These are phyloP conservation scores for Podaxis pistillaris DNA, from an alignment of 768 basidiomycete genomes.

Conservation along the genomic window DNA sequence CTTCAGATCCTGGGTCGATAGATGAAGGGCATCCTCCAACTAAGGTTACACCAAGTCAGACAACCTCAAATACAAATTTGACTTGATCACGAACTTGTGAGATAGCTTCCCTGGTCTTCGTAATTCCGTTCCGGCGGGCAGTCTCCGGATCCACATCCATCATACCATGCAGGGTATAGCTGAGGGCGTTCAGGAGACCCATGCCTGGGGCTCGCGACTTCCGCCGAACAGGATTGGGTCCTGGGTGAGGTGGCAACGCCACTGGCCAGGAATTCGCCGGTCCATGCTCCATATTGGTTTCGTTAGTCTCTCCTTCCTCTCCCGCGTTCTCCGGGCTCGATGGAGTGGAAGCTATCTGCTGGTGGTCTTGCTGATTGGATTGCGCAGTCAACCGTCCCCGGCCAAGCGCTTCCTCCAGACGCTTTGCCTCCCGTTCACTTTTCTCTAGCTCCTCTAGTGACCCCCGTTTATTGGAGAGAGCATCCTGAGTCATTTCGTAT, in stretches of 20 bases:
- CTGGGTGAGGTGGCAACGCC: slow-evolving; percentile 74
- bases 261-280: slow-evolving; percentile 39
- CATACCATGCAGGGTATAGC: slow-evolving; percentile 95
- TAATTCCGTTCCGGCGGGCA: slow-evolving; percentile 88
- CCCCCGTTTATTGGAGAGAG: slow-evolving; percentile 79
- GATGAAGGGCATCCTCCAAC: slow-evolving; percentile 94
- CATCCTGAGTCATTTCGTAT: slow-evolving; percentile 95
- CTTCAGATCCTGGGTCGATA: slow-evolving; percentile 91
- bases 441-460: slow-evolving; percentile 88
- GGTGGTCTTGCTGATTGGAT: slow-evolving; percentile 17
- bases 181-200: slow-evolving; percentile 87
- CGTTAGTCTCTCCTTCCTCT: slow-evolving; percentile 11
- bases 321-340: slow-evolving; percentile 29
- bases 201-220: slow-evolving; percentile 69
- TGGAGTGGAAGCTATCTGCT: slow-evolving; percentile 19
- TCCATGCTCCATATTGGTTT: slow-evolving; percentile 20
- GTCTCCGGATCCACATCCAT: slow-evolving; percentile 99
- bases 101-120: slow-evolving; percentile 91
- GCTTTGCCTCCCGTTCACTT: slow-evolving; percentile 85
- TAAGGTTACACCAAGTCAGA: slow-evolving; percentile 29
- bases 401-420: slow-evolving; percentile 85
- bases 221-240: slow-evolving; percentile 60
- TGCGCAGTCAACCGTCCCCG: slow-evolving; percentile 40
- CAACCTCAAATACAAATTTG: background rate
- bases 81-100: slow-evolving; percentile 65